Evolutionary conservation across 805 yeast genomes (phyloP).

Genomic region (Vanderwaltozyma tropicalis): DNA sequence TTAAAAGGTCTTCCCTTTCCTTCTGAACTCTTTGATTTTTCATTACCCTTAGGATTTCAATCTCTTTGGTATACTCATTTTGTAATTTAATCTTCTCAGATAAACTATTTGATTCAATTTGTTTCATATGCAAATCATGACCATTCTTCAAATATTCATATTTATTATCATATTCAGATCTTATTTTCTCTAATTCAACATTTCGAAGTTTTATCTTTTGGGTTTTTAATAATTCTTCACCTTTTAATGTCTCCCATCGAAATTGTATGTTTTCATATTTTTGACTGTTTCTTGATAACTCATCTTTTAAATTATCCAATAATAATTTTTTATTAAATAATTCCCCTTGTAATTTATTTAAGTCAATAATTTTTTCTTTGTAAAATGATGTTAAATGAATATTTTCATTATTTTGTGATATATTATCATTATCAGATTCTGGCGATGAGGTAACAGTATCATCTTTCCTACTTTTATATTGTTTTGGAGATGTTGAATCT

Average conservation of each 20-base stretch:
- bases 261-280: conserved; percentile 16
- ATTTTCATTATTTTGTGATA: background rate
- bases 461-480: conserved; percentile 2
- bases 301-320: conserved; percentile 19
- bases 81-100: conserved; percentile 29
- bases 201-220: conserved; percentile 25
- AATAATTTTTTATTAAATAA: conserved; percentile 18
- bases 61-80: conserved; percentile 27
- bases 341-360: conserved; percentile 21
- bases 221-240: conserved; percentile 17
- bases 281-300: conserved; percentile 11
- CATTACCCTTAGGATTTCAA: conserved; percentile 31
- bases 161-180: conserved; percentile 20
- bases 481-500: conserved; percentile 10
- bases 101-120: conserved; percentile 29
- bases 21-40: conserved; percentile 27
- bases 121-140: conserved; percentile 28
- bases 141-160: conserved; percentile 19
- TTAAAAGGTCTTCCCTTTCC: conserved; percentile 20
- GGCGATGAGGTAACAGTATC: background rate
- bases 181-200: conserved; percentile 25
- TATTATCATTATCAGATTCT: background rate
- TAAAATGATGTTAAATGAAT: conserved; percentile 23
- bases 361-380: conserved; percentile 23
- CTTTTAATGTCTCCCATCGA: conserved; percentile 21